A percentile compares a stretch with the other conserved stretches of the same genome.
phyloP scores from a whole-genome alignment of 768 basidiomycete species.

The Phlebiopsis gigantea region DNA sequence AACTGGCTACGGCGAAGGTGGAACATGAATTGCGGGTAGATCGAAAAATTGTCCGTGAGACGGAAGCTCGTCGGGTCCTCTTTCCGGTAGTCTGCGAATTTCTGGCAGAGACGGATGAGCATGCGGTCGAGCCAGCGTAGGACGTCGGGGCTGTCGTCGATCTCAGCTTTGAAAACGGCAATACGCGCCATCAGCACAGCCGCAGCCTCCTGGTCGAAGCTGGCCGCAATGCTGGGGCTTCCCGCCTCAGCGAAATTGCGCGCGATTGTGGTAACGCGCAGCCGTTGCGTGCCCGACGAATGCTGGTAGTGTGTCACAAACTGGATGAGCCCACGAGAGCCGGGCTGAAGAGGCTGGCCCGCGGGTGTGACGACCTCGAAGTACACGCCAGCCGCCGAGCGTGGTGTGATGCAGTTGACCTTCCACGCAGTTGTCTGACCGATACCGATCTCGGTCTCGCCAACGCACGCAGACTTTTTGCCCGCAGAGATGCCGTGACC shows the following conservation, averaged over 20 bases:
- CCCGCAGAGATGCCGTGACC: constrained; percentile 96
- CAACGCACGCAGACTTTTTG: constrained; percentile 94
- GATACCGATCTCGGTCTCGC: constrained; percentile 98
- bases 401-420: constrained; percentile 84
- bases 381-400: constrained; percentile 87
- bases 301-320: constrained; percentile 99
- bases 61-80: constrained; percentile 95
- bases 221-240: constrained; percentile 87
- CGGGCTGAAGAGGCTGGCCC: constrained; percentile 84
- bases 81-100: constrained; percentile 98
- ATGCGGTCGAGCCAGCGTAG: constrained; percentile 96
- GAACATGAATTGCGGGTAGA: constrained; percentile 99
- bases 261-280: constrained; percentile 97
- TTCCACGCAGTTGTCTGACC: constrained; percentile 99
- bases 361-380: constrained; percentile 98
- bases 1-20: constrained; percentile 96
- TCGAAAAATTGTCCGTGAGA: constrained; percentile 92
- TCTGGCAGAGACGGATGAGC: constrained; percentile 97
- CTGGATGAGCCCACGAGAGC: constrained; percentile 91
- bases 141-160: constrained; percentile 96
- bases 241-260: constrained; percentile 97
- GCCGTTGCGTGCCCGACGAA: constrained; percentile 87
- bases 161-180: constrained; percentile 98
- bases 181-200: constrained; percentile 98
- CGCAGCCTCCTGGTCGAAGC: constrained; percentile 97